A percentile compares a stretch with the other conserved stretches of the same genome.
These are phyloP conservation scores for Globisporangium viniferum DNA, from an alignment of 352 stramenopile genomes.

Conservation along the genomic window DNA sequence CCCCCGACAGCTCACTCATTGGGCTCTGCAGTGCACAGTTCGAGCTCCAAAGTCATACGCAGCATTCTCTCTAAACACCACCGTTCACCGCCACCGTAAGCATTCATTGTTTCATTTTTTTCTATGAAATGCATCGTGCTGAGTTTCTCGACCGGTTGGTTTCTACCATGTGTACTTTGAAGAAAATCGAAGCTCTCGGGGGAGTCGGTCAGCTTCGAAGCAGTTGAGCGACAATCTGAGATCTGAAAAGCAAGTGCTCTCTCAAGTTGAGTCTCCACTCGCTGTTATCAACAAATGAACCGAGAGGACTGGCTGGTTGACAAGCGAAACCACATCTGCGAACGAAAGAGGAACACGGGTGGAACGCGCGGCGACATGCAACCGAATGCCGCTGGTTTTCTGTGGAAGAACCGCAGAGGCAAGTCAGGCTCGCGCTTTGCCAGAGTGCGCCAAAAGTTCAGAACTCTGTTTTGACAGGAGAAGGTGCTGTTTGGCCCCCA, in stretches of 20 bases:
- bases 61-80: not conserved
- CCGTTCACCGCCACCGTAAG: not conserved
- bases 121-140: not conserved
- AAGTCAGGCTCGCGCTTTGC: not conserved
- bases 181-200: not conserved
- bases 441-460: not conserved
- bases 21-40: not conserved
- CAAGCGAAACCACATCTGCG: not conserved
- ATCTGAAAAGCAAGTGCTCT: not conserved
- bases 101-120: not conserved
- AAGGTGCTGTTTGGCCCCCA: not conserved
- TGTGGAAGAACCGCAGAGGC: not conserved
- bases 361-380: not conserved
- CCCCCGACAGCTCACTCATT: not conserved
- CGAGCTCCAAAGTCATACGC: not conserved
- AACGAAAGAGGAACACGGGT: not conserved
- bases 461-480: not conserved
- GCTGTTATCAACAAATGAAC: not conserved
- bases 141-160: not conserved
- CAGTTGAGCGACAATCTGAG: not conserved
- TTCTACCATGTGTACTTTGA: not conserved
- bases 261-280: not conserved
- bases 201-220: not conserved
- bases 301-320: not conserved
- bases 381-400: conserved; percentile 1